A percentile compares a stretch with the other conserved stretches of the same genome.
Evolutionary conservation across 2,329 filamentous ascomycete species (phyloP).

Genomic region (Lomentospora prolificans): DNA sequence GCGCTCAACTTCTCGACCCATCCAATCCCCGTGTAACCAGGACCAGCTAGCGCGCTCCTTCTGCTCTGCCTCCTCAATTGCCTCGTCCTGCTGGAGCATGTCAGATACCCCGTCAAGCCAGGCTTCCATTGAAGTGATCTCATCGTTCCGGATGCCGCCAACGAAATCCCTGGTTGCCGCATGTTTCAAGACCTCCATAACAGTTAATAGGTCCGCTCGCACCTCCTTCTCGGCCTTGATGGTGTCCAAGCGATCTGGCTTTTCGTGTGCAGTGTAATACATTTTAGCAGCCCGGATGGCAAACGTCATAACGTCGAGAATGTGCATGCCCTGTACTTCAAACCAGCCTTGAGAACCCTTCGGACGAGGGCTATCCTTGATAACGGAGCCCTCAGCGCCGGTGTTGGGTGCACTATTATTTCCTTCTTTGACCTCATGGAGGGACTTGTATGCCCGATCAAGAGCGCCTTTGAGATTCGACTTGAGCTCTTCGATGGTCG

Average conservation of each 20-base stretch:
- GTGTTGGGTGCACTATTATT: constrained; percentile 14
- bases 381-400: constrained; percentile 13
- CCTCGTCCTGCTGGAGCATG: constrained; percentile 68
- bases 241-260: constrained; percentile 72
- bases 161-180: constrained; percentile 84
- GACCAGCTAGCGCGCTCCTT: constrained; percentile 64
- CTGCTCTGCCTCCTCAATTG: constrained; percentile 62
- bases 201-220: constrained; percentile 70
- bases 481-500: constrained; percentile 71
- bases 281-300: constrained; percentile 94
- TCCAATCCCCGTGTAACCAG: constrained; percentile 76
- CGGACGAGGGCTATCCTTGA: constrained; percentile 23
- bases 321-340: constrained; percentile 83
- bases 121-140: constrained; percentile 61
- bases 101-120: constrained; percentile 75
- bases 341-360: constrained; percentile 58
- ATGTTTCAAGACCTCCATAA: constrained; percentile 84
- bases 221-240: constrained; percentile 85
- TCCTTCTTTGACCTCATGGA: constrained; percentile 46
- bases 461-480: constrained; percentile 56
- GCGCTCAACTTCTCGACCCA: constrained; percentile 61
- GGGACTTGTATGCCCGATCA: constrained; percentile 55
- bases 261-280: constrained; percentile 89
- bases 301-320: constrained; percentile 85
- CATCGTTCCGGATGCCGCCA: constrained; percentile 69